Percentiles rank a stretch among this genome's conserved stretches.
phyloP scores from a whole-genome alignment of 305 asterid species.

The Plantago rigida region DNA sequence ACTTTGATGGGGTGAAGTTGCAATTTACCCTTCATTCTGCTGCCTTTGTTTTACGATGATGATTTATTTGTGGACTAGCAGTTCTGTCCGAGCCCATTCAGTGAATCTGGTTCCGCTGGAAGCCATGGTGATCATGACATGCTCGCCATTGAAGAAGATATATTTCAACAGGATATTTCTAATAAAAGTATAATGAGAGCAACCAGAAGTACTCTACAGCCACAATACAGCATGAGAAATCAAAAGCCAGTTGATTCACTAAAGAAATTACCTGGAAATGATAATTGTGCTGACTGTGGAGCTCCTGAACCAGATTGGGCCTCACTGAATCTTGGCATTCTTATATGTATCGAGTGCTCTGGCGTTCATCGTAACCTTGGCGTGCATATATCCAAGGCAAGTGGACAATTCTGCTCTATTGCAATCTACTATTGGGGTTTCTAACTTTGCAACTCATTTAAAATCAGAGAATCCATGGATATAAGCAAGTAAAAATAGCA shows the following conservation, averaged over 20 bases:
- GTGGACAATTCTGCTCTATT: conserved; percentile 27
- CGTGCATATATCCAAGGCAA: conserved; percentile 87
- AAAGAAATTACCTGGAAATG: conserved; percentile 69
- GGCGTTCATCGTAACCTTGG: conserved; percentile 94
- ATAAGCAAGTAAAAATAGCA: too few species aligned
- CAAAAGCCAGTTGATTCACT: conserved; percentile 54
- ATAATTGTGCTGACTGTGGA: conserved; percentile 94
- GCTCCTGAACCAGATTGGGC: conserved; percentile 96
- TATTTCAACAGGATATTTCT: conserved; percentile 40
- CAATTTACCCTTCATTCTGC: not conserved
- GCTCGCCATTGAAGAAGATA: conserved; percentile 38
- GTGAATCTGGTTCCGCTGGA: conserved; percentile 50
- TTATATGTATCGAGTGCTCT: conserved; percentile 85
- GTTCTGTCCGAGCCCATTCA: conserved; percentile 46
- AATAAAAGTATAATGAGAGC: conserved; percentile 44
- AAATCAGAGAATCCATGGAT: too few species aligned
- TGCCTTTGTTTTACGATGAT: conserved; percentile 18
- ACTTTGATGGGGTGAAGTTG: not conserved
- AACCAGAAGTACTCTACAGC: conserved; percentile 46
- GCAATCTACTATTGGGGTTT: not conserved
- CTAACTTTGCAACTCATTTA: too few species aligned
- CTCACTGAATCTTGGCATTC: conserved; percentile 81
- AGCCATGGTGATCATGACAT: conserved; percentile 42
- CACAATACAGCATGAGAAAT: conserved; percentile 32
- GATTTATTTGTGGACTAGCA: conserved; percentile 33